Conservation (phyloP, 1,139 yeast genomes). For the Lodderomyces parapsilosis region DNA sequence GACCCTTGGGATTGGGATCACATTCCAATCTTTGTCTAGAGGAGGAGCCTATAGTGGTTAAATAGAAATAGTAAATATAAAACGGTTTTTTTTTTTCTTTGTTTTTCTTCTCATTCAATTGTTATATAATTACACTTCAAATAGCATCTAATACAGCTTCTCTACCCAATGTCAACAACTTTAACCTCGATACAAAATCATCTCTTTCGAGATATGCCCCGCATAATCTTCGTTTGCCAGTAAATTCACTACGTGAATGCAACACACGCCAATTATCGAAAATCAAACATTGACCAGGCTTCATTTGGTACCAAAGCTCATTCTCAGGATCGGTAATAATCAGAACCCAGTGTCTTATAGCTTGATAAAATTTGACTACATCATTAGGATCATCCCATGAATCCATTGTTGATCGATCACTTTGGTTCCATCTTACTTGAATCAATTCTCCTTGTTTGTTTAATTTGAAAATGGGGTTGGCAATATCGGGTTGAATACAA, state of each 20-base stretch:
- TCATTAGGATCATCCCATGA: constrained; percentile 53
- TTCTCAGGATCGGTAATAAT: constrained; percentile 52
- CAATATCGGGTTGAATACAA: constrained; percentile 61
- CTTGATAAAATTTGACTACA: constrained; percentile 57
- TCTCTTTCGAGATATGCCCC: constrained; percentile 75
- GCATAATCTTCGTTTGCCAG: constrained; percentile 72
- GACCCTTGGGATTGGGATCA: constrained; percentile 80
- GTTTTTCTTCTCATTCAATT: too few species aligned
- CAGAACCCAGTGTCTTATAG: constrained; percentile 57
- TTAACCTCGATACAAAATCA: constrained; percentile 60
- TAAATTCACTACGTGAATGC: constrained; percentile 69
- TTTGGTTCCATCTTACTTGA: constrained; percentile 76
- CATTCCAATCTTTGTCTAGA: constrained; percentile 47
- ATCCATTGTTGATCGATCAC: constrained; percentile 70
- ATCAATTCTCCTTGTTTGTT: constrained; percentile 48
- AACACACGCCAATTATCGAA: constrained; percentile 79
- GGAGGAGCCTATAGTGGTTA: not conserved
- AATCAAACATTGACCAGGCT: constrained; percentile 67
- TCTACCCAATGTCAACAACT: constrained; percentile 53
- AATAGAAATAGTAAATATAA: too few species aligned
- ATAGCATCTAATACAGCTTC: constrained; percentile 42
- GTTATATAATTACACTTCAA: too few species aligned
- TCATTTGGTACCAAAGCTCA: constrained; percentile 56
- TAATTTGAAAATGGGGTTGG: constrained; percentile 62
- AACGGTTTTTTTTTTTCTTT: not conserved